Evolutionary conservation across 2,329 filamentous ascomycete genomes (phyloP), one percentile per base, ranked within the genome.

Genomic region (Pseudogymnoascus sp.): DNA sequence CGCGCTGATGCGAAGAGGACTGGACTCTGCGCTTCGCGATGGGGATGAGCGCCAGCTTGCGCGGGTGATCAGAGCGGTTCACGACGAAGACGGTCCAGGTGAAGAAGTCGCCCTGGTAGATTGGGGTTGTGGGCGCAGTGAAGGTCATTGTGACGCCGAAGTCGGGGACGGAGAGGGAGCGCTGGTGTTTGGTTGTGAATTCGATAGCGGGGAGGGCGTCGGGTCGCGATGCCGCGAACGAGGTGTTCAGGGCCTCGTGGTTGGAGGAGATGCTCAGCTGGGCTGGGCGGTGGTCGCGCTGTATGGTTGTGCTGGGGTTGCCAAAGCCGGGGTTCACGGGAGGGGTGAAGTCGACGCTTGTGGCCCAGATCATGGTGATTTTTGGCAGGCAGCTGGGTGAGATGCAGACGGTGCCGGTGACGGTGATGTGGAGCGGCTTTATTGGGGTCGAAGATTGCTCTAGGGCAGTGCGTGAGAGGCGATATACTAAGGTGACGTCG

Each of bases 71-170:
- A 55, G 83, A 84, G 59, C 87, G 84, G 73, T 93, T 94, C 66
- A 91, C 87, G 38, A 92, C 85, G 69, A 91, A 89, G 14, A 92
- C 81, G 35, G 81, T 82, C 86, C 90, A 91, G 41, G 78, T 77
- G 72, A 94, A 92, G 59, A 85, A 78, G 52, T 89, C 80, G 38
- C 88, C 88, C 0, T 85, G 81, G 63, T 78, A 79, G 23, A 90
- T 78, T 61, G 81, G 78, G 14, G 87, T 77, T 62, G 80, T 77
- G 35, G 88, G 88, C 0, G 83, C 85, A 5, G 82, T 83, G 70
- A 94, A 87, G 41, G 88, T 91, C 76, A 93, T 85, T 37, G 87
- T 90, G 63, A 93, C 83, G 63, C 88, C 89, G 60, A 90, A 83
- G 64, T 88, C 82, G 2, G 81, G 81, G 39, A 84, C 72, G 60